Evolutionary conservation across 495 filamentous ascomycete genomes (phyloP).

Genomic region (Lasiosphaeris hirsuta): DNA sequence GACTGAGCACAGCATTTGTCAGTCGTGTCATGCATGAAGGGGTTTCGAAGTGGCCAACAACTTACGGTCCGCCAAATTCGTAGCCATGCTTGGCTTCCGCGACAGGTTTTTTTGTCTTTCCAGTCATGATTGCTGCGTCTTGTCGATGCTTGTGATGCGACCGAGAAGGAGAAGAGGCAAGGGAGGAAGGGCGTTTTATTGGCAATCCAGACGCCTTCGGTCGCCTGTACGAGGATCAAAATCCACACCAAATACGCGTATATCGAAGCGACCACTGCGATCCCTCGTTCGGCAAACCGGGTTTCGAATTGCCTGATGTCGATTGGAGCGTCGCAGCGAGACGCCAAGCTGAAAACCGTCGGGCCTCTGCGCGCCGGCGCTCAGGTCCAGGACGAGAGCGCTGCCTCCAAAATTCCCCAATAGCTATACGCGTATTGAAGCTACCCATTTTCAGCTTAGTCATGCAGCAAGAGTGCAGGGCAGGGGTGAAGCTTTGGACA

Average conservation of each 20-base stretch:
- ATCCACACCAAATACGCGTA: neutral
- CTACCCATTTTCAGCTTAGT: no score
- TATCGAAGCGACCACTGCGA: conserved; percentile 1
- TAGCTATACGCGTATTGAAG: no score
- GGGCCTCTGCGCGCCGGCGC: neutral
- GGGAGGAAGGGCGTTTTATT: no score
- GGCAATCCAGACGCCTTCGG: no score
- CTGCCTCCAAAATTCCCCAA: neutral
- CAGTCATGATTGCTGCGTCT: conserved; percentile 20
- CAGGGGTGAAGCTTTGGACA: no score
- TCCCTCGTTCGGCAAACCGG: neutral
- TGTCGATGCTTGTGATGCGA: neutral
- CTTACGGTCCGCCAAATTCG: conserved; percentile 87
- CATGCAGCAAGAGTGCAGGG: no score
- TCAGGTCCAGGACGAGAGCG: neutral
- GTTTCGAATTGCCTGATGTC: conserved; percentile 1
- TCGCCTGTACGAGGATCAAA: no score
- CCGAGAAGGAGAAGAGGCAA: neutral
- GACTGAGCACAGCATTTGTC: conserved; percentile 41
- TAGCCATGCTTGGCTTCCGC: conserved; percentile 48
- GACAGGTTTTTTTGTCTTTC: conserved; percentile 19
- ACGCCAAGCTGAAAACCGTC: no score
- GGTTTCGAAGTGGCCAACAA: conserved; percentile 20
- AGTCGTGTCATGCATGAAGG: neutral
- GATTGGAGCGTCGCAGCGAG: neutral